phyloP scores from a whole-genome alignment of 345 rosid species.

The Bruguiera gymnorhiza region DNA sequence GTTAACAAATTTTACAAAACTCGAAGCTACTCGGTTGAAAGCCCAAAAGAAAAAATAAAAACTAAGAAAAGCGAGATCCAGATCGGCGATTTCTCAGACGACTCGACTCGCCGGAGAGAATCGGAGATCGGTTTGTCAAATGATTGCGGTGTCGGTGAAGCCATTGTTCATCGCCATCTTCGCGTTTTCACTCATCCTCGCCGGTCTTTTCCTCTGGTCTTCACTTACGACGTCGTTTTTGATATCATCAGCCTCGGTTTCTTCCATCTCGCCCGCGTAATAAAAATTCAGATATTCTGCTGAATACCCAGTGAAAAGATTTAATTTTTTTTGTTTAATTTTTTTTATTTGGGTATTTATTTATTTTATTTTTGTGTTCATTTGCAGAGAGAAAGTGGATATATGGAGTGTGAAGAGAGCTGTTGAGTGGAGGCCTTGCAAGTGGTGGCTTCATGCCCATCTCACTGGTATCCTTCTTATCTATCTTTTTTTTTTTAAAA shows the following conservation, averaged over 20 bases:
- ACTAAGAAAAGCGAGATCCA: too few relatives aligned
- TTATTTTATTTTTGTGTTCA: conserved; percentile 6
- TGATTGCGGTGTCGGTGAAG: conserved; percentile 55
- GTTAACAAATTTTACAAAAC: too few relatives aligned
- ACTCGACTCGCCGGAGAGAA: too few relatives aligned
- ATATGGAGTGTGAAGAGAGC: conserved; percentile 80
- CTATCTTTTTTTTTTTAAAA: neutral
- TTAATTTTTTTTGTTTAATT: neutral
- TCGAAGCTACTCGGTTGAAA: too few relatives aligned
- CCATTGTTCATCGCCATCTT: conserved; percentile 55
- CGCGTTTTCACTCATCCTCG: conserved; percentile 59
- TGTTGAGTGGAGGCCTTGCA: conserved; percentile 91
- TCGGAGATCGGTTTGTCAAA: conserved; percentile 19
- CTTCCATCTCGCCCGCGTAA: conserved; percentile 25
- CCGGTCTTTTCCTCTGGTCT: conserved; percentile 53
- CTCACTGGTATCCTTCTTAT: conserved; percentile 40
- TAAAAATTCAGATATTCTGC: conserved; percentile 13
- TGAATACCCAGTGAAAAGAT: neutral
- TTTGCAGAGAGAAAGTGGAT: conserved; percentile 39
- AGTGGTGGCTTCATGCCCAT: conserved; percentile 82
- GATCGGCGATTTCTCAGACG: too few relatives aligned
- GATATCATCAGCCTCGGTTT: conserved; percentile 18
- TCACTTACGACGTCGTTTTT: conserved; percentile 23
- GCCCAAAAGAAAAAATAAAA: too few relatives aligned
- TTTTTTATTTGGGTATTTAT: neutral